A percentile compares a stretch with the other conserved stretches of the same genome.
Conservation (phyloP, 768 basidiomycete genomes). For the Daedaleopsis sinensis region DNA sequence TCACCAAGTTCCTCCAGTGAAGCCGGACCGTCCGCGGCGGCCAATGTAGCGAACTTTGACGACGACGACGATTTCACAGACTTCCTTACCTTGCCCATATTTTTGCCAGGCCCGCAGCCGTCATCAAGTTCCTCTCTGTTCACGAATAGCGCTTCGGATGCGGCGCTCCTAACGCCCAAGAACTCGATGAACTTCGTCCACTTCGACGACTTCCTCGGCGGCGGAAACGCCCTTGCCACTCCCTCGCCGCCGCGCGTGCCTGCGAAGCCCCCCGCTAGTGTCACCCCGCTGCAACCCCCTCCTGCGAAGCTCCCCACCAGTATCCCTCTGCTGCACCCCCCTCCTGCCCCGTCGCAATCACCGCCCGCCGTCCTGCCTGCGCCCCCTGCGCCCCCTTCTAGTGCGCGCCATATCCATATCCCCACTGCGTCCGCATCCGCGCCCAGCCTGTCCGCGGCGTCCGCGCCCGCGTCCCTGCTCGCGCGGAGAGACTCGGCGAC, state of each 20-base stretch:
- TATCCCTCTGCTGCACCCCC: background rate
- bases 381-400: background rate
- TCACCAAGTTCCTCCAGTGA: constrained; percentile 1
- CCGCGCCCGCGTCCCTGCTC: constrained; percentile 10
- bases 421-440: constrained; percentile 8
- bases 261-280: constrained; percentile 18
- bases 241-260: constrained; percentile 45
- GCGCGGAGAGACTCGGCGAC: constrained; percentile 30
- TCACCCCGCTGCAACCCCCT: background rate
- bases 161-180: constrained; percentile 24
- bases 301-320: constrained; percentile 16
- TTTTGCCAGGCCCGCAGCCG: constrained; percentile 21
- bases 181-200: constrained; percentile 41
- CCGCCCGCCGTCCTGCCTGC: background rate
- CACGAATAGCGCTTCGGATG: constrained; percentile 24
- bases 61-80: constrained; percentile 30
- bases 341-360: background rate
- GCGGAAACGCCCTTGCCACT: constrained; percentile 39
- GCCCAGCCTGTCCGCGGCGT: constrained; percentile 2
- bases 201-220: constrained; percentile 52
- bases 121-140: constrained; percentile 29
- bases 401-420: too few species aligned
- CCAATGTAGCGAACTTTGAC: constrained; percentile 19
- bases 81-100: constrained; percentile 23
- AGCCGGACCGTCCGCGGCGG: background rate